Base-by-base conservation (phyloP, 306 rosid genomes). In the Elaeagnus macrophylla region DNA sequence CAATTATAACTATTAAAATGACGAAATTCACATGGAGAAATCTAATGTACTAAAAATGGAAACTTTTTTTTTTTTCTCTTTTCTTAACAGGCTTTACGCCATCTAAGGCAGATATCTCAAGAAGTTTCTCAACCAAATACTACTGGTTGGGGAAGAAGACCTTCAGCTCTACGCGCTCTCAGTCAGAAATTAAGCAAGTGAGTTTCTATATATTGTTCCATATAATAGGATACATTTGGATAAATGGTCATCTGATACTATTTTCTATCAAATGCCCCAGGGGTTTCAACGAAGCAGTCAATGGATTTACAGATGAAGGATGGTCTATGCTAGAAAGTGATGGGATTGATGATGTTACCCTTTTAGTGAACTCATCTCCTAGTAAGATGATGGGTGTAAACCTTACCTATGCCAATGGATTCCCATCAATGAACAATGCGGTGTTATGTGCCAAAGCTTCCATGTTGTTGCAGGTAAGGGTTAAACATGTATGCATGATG, bases 251-350 rank as follows among this genome's bases (percentile, higher is more conserved):
- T 39, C 51, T 49, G 41, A 70, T 37, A 56, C 40, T 1, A 25
- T 65, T 39, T 69, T 25, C 32, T 25, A 25, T 25, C 32, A 25
- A 25, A 20, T 39, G 32, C 36, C 65, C 44, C 73, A 91, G 99
- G 85, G 99, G 99, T 43, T 91, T 91, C 73, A 91, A 91, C 51
- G 99, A 91, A 84, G 96, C 99, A 55, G 85, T 91, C 7, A 91
- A 87, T 61, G 99, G 99, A 17, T 84, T 91, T 72, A 67, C 88
- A 16, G 95, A 84, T 61, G 96, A 91, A 62, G 99, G 96, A 10
- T 91, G 99, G 99, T 84, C 93, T 42, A 68, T 91, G 81, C 70
- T 91, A 69, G 96, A 91, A 64, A 84, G 86, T 67, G 99, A 91
- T 61, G 99, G 96, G 69, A 70, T 80, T 47, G 99, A 91, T 63